Conservation (phyloP, 495 filamentous ascomycete genomes). For the Tetracladium setigerum region DNA sequence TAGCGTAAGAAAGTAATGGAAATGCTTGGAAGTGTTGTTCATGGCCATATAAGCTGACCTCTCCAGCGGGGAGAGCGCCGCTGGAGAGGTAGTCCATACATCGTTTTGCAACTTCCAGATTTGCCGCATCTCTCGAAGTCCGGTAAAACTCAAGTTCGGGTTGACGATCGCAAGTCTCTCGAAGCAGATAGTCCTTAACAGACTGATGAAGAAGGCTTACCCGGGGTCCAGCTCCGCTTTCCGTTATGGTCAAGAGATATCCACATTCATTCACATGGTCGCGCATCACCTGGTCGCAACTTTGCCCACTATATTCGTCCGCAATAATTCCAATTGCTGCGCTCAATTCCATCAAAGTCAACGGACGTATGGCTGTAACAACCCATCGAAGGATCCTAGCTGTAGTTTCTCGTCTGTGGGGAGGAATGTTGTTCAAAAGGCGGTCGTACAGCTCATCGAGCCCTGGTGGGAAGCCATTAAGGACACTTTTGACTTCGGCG, state of each 20-base stretch:
- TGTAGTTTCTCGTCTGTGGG: slow-evolving; percentile 12
- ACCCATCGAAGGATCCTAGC: slow-evolving; percentile 27
- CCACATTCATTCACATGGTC: slow-evolving; percentile 20
- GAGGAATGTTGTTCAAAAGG: slow-evolving; percentile 27
- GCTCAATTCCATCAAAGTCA: slow-evolving; percentile 25
- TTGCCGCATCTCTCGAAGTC: slow-evolving; percentile 12
- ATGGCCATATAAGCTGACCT: neutral
- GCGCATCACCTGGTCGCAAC: slow-evolving; percentile 11
- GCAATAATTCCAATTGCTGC: slow-evolving; percentile 4
- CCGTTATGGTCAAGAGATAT: slow-evolving; percentile 21
- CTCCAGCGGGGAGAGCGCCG: slow-evolving; percentile 3
- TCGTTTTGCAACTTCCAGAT: slow-evolving; percentile 11
- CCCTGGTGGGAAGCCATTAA: slow-evolving; percentile 23
- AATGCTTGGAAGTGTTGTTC: slow-evolving; percentile 6
- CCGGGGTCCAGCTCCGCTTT: too few relatives aligned
- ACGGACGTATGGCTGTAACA: slow-evolving; percentile 24
- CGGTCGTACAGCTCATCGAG: slow-evolving; percentile 27
- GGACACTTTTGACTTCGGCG: slow-evolving; percentile 17
- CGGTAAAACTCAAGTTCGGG: slow-evolving; percentile 17
- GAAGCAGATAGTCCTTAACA: slow-evolving; percentile 27
- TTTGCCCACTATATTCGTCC: neutral
- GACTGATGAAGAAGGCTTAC: slow-evolving; percentile 30
- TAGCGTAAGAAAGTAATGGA: slow-evolving; percentile 21
- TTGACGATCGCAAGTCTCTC: slow-evolving; percentile 11
- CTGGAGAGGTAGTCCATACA: slow-evolving; percentile 20